Percentiles rank a stretch among this genome's conserved stretches.
Conservation (phyloP, 169 alveolate species). For the Eimeria falciformis region DNA sequence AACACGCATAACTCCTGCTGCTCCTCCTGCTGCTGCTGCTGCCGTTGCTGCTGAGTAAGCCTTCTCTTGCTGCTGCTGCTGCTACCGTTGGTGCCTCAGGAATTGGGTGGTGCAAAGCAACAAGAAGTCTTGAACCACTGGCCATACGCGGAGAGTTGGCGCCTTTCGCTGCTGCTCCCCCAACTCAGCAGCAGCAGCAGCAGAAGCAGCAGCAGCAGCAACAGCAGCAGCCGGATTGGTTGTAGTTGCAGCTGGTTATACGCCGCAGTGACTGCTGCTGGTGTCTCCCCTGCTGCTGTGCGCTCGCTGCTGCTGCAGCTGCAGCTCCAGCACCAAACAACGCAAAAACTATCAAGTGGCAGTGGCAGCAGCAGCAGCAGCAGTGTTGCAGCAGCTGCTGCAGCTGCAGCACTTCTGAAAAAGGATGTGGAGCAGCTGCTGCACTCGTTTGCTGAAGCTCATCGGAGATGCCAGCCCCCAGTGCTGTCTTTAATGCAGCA, state of each 20-base stretch:
- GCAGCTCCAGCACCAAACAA: conserved; percentile 2
- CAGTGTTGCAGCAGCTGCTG: not conserved
- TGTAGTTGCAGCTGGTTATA: conserved; percentile 15
- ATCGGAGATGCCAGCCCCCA: not conserved
- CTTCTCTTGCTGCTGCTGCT: not conserved
- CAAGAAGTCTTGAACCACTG: not conserved
- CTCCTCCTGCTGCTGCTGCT: not conserved
- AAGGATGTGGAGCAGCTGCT: not conserved
- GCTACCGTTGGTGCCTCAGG: conserved; percentile 19
- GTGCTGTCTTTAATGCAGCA: not conserved
- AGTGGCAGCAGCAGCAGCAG: conserved; percentile 6
- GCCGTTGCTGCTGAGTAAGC: not conserved
- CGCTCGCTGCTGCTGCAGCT: not conserved
- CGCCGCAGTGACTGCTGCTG: conserved; percentile 26
- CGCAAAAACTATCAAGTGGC: not conserved
- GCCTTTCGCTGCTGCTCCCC: conserved; percentile 33
- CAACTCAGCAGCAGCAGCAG: conserved; percentile 19
- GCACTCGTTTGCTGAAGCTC: not conserved
- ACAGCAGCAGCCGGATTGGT: not conserved
- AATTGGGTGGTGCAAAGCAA: not conserved
- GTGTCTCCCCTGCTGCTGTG: conserved; percentile 1
- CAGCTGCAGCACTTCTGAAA: not conserved
- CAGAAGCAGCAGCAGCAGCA: conserved; percentile 17
- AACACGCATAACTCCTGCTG: not conserved
- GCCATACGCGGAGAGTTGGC: not conserved